These are phyloP conservation scores for Platanus orientalis DNA, from an alignment of 164 flowering plant species.

Conservation along the genomic window DNA sequence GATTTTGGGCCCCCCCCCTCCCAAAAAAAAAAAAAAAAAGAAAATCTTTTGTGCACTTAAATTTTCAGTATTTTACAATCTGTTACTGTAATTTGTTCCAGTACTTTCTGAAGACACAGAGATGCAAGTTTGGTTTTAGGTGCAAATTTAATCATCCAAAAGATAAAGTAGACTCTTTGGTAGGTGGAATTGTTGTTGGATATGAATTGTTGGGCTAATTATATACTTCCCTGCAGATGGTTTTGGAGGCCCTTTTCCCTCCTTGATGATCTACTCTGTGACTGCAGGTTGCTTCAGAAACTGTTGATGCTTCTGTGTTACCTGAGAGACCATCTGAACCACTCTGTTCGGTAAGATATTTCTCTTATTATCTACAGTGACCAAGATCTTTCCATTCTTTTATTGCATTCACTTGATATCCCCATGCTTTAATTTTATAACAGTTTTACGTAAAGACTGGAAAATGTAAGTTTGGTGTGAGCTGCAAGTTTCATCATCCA, in stretches of 20 bases:
- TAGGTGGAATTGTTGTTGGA: constrained; percentile 21
- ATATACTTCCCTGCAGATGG: neutral
- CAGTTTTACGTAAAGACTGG: constrained; percentile 97
- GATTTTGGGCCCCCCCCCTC: too few species aligned
- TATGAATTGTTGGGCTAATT: neutral
- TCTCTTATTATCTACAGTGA: neutral
- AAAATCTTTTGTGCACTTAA: too few species aligned
- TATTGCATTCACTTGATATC: constrained; percentile 6
- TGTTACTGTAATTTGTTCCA: constrained; percentile 26
- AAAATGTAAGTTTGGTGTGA: constrained; percentile 75
- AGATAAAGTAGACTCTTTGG: constrained; percentile 37
- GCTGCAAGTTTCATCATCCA: constrained; percentile 95
- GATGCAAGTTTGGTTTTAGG: constrained; percentile 78
- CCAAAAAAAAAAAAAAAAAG: too few species aligned
- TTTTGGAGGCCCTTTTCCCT: neutral
- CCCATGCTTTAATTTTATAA: neutral
- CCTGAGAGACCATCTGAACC: constrained; percentile 95
- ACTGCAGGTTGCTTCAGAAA: constrained; percentile 38
- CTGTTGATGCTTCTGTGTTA: constrained; percentile 35
- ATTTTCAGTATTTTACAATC: neutral
- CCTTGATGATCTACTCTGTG: constrained; percentile 6
- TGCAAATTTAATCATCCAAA: constrained; percentile 98
- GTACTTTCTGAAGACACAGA: constrained; percentile 92
- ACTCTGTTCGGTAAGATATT: constrained; percentile 67
- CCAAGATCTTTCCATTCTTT: neutral